Evolutionary conservation across 805 yeast genomes (phyloP), one percentile per base, ranked within the genome.

Genomic region (Teunomyces panamensis): DNA sequence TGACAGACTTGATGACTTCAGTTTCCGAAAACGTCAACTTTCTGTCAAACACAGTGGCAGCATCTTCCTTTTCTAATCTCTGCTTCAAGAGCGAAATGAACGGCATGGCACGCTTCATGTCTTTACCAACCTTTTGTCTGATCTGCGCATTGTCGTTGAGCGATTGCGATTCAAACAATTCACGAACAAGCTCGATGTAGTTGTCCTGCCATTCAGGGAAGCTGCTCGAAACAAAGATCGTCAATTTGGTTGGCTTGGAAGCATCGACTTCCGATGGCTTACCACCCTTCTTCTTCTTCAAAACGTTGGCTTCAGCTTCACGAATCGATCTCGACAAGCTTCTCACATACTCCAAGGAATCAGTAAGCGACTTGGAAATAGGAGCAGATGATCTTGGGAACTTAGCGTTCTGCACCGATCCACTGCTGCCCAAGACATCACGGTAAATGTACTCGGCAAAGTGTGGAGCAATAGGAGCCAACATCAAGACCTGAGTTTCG

Each of bases 41-140:
- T 74, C 98, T 83, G 77, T 90, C 85, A 77, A 94, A 89, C 24
- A 94, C 96, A 45, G 80, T 79, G 46, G 79, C 81, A 14, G 96
- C 84, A 28, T 84, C 69, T 63, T 87, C 95, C 45, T 69, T 69
- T 34, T 76, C 70, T 56, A 94, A 77, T 73, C 96, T 83, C 64
- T 85, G 88, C 70, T 94, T 91, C 67, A 94, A 75, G 57, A 81
- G 74, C 54, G 92, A 84, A 52, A 94, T 90, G 68, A 91, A 92
- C 50, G 98, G 98, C 98, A 94, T 94, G 50, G 96, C 97, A 59
- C 95, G 85, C 80, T 94, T 94, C 87, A 91, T 88, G 61, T 94
- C 98, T 67, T 84, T 85, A 55, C 88, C 88, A 51, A 87, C 83
- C 63, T 74, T 80, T 56, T 81, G 79, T 65, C 79, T 85, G 58